Percentiles rank a stretch among this genome's conserved stretches.
These are phyloP conservation scores for Suillus subalutaceus DNA, from an alignment of 768 basidiomycete genomes.

Conservation along the genomic window DNA sequence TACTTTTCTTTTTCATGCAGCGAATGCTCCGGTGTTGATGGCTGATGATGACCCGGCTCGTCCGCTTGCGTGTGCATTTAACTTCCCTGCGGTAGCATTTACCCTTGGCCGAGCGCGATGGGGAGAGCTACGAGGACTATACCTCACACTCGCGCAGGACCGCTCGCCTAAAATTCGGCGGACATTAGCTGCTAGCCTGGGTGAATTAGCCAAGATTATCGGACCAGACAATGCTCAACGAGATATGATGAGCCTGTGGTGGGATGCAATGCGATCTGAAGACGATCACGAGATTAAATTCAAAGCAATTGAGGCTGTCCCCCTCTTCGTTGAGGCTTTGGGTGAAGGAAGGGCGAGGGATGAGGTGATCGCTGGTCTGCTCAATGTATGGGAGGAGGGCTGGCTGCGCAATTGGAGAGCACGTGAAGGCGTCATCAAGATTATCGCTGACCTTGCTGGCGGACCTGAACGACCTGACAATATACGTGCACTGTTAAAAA, in stretches of 20 bases:
- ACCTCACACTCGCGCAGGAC: slow-evolving; percentile 66
- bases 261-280: slow-evolving; percentile 52
- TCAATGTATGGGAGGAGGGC: slow-evolving; percentile 58
- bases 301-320: slow-evolving; percentile 70
- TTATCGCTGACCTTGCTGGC: slow-evolving; percentile 54
- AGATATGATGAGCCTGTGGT: slow-evolving; percentile 78
- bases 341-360: slow-evolving; percentile 47
- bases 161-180: slow-evolving; percentile 65
- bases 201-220: slow-evolving; percentile 86
- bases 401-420: slow-evolving; percentile 77
- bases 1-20: slow-evolving; percentile 16
- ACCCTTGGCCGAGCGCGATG: slow-evolving; percentile 80
- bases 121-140: slow-evolving; percentile 69
- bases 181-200: slow-evolving; percentile 85
- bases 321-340: slow-evolving; percentile 57
- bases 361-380: slow-evolving; percentile 47
- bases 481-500: slow-evolving; percentile 56
- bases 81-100: slow-evolving; percentile 88
- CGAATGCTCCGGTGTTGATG: slow-evolving; percentile 37
- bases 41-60: slow-evolving; percentile 71
- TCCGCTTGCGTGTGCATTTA: slow-evolving; percentile 81
- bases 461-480: slow-evolving; percentile 45
- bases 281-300: slow-evolving; percentile 71
- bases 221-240: slow-evolving; percentile 65
- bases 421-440: slow-evolving; percentile 66